Evolutionary conservation across 495 filamentous ascomycete genomes (phyloP).

Genomic region (Aspergillus nanangensis): DNA sequence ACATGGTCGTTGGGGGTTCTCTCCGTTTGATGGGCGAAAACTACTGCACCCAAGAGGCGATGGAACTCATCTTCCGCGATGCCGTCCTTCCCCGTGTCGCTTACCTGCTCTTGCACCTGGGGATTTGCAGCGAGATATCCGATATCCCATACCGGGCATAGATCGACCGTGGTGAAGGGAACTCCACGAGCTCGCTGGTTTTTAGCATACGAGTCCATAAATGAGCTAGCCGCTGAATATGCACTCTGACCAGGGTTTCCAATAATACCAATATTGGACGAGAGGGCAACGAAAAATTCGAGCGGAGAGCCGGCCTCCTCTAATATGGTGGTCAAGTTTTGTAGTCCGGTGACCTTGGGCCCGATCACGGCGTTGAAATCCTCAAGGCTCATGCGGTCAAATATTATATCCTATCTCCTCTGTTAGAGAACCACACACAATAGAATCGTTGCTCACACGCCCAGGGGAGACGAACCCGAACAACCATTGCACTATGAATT

Average conservation of each 20-base stretch:
- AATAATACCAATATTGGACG: constrained; percentile 36
- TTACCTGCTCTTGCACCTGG: constrained; percentile 14
- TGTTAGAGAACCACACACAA: background rate
- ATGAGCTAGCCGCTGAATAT: constrained; percentile 39
- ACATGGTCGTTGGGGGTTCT: background rate
- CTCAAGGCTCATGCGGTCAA: constrained; percentile 43
- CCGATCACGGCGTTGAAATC: constrained; percentile 36
- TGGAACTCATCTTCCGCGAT: constrained; percentile 23
- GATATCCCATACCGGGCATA: constrained; percentile 33
- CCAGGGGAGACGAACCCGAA: constrained; percentile 23
- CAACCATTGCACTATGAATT: constrained; percentile 39
- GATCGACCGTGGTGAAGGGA: constrained; percentile 31
- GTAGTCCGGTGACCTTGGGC: constrained; percentile 46
- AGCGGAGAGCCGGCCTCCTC: constrained; percentile 15
- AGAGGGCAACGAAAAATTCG: constrained; percentile 51
- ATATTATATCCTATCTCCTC: constrained; percentile 24
- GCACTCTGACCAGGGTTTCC: constrained; percentile 41
- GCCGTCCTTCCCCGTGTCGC: constrained; percentile 18
- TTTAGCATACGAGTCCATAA: constrained; percentile 34
- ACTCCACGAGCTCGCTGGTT: constrained; percentile 28
- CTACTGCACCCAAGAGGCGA: constrained; percentile 22
- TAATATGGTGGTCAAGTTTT: constrained; percentile 54
- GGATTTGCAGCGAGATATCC: constrained; percentile 35
- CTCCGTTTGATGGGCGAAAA: background rate
- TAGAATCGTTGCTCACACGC: too few relatives aligned